A percentile compares a stretch with the other conserved stretches of the same genome.
These are phyloP conservation scores for Solanum pinnatisectum DNA, from an alignment of 257 asterid species.

Conservation along the genomic window DNA sequence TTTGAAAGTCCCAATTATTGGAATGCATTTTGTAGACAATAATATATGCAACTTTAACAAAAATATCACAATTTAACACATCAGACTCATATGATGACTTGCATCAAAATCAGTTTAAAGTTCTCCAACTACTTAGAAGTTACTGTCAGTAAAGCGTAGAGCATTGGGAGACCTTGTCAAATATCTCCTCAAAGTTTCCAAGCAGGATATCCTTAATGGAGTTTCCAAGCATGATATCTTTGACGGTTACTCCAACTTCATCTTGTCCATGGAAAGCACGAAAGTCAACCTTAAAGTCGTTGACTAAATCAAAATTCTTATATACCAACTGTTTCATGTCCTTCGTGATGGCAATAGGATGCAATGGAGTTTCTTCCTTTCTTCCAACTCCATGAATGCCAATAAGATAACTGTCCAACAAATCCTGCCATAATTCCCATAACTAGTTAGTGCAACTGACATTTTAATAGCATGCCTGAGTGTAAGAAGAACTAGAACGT, in stretches of 20 bases:
- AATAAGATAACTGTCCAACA: slow-evolving; percentile 61
- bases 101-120: not conserved
- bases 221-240: slow-evolving; percentile 40
- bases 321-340: slow-evolving; percentile 61
- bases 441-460: not conserved
- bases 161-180: slow-evolving; percentile 38
- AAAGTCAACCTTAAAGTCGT: slow-evolving; percentile 35
- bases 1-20: not conserved
- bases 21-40: too few relatives aligned
- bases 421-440: slow-evolving; percentile 34
- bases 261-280: slow-evolving; percentile 23
- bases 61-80: not conserved
- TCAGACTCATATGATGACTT: not conserved
- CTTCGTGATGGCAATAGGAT: slow-evolving; percentile 58
- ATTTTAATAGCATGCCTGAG: not conserved
- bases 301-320: slow-evolving; percentile 46
- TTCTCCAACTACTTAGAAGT: not conserved
- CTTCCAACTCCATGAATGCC: slow-evolving; percentile 35
- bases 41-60: not conserved
- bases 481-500: not conserved
- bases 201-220: slow-evolving; percentile 36
- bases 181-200: slow-evolving; percentile 43
- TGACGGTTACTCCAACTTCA: slow-evolving; percentile 31
- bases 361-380: slow-evolving; percentile 29
- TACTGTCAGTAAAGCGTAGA: not conserved